Evolutionary conservation across 2,329 filamentous ascomycete genomes (phyloP), one percentile per base, ranked within the genome.

Genomic region (Penicillium sp.): DNA sequence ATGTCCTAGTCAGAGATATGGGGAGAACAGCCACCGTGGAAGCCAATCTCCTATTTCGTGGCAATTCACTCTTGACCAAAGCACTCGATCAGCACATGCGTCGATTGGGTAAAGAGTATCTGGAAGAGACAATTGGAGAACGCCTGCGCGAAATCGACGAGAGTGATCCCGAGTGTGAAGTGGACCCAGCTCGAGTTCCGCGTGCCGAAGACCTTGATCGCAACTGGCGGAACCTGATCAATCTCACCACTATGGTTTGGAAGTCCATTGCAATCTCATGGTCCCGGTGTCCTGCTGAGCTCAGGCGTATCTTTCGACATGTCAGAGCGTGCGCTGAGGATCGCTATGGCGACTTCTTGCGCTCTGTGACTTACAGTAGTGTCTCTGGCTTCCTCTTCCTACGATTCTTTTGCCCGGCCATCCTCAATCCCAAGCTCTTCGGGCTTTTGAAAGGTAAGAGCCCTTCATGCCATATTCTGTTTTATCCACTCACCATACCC

Each of bases 11-110:
- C 11, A 77, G 85, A 57, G 86, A 88, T 66, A 77, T 88, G 69
- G 85, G 85, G 59, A 85, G 86, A 67, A 85, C 84, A 45, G 85
- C 85, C 25, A 86, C 85, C 16, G 77, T 87, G 45, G 95, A 99
- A 73, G 95, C 93, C 5, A 99, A 98, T 66, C 81, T 99, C 1
- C 85, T 99, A 4, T 99, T 99, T 76, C 86, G 95, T 33, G 95
- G 95, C 59, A 99, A 99, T 69, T 96, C 95, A 0, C 80, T 99
- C 10, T 82, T 98, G 27, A 99, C 95, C 0, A 96, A 97, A 72
- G 89, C 93, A 1, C 82, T 99, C 45, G 95, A 99, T 72, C 90
- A 92, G 58, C 93, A 99, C 72, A 98, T 99, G 95, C 90, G 92
- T 57, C 86, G 95, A 10, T 80, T 98, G 1, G 95, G 95, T 43